Percentiles rank a stretch among this genome's conserved stretches.
Evolutionary conservation across 2,329 filamentous ascomycete species (phyloP).

Genomic region (Hymenoscyphus fraxineus): DNA sequence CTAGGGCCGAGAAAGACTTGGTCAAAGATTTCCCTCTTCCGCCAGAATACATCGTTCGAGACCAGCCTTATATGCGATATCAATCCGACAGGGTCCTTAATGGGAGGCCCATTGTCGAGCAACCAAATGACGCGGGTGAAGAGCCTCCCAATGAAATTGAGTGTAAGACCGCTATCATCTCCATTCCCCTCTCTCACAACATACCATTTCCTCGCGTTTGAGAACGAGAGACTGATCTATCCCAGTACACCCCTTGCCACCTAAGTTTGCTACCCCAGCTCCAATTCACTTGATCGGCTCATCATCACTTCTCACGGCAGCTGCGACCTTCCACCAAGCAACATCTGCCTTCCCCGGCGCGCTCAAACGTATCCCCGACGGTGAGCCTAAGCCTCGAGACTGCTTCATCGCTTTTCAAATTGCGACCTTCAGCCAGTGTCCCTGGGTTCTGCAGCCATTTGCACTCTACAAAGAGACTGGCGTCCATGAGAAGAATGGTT

Average conservation of each 20-base stretch:
- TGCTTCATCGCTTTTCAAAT: slow-evolving; percentile 37
- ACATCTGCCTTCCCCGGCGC: slow-evolving; percentile 33
- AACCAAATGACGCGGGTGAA: not conserved
- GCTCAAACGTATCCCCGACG: slow-evolving; percentile 40
- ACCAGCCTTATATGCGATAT: not conserved
- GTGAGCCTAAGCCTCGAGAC: slow-evolving; percentile 38
- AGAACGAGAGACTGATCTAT: not conserved
- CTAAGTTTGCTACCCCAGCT: not conserved
- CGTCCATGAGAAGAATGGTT: not conserved
- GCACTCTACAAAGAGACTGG: slow-evolving; percentile 1
- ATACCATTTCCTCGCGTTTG: not conserved
- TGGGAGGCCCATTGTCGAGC: not conserved
- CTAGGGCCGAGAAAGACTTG: not conserved
- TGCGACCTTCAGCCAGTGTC: slow-evolving; percentile 29
- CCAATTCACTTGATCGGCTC: slow-evolving; percentile 36
- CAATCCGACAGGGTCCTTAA: not conserved
- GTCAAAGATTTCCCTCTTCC: not conserved
- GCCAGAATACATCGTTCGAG: not conserved
- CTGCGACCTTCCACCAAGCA: slow-evolving; percentile 35
- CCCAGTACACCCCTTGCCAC: not conserved
- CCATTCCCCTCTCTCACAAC: not conserved
- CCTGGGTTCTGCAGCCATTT: slow-evolving; percentile 15
- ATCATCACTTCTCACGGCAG: slow-evolving; percentile 35
- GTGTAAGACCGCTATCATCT: not conserved
- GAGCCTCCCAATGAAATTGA: not conserved